Percentiles rank a stretch among this genome's conserved stretches.
Conservation (phyloP, 331 rosid species). For the Phaseolus coccineus region DNA sequence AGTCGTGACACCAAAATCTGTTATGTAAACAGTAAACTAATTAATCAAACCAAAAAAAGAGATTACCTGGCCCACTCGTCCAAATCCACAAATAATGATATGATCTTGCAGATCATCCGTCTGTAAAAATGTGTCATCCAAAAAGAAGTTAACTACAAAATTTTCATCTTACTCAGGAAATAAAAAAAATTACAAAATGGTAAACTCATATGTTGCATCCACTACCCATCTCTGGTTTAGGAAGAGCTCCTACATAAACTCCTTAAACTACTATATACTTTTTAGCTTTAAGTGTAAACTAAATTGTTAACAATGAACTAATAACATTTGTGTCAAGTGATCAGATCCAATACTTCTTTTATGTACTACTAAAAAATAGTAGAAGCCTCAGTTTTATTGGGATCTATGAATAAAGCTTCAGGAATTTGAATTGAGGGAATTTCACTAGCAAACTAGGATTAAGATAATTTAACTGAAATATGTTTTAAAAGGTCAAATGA, state of each 20-base stretch:
- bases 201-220: constrained; percentile 32
- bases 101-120: constrained; percentile 99
- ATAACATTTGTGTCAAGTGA: not conserved
- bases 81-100: constrained; percentile 96
- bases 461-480: constrained; percentile 5
- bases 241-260: constrained; percentile 10
- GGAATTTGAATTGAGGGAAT: not conserved
- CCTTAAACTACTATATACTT: constrained; percentile 30
- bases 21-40: constrained; percentile 18
- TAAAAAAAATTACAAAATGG: constrained; percentile 28
- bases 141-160: constrained; percentile 45
- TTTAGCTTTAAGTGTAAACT: constrained; percentile 13
- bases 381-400: not conserved
- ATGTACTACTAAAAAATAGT: not conserved
- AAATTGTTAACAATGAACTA: constrained; percentile 7
- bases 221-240: constrained; percentile 35
- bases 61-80: constrained; percentile 98
- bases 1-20: constrained; percentile 22
- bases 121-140: constrained; percentile 63
- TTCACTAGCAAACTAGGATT: constrained; percentile 12
- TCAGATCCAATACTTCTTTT: not conserved
- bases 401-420: not conserved
- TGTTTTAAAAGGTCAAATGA: not conserved
- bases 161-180: constrained; percentile 37
- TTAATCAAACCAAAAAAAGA: constrained; percentile 21